Base-by-base conservation (phyloP, 306 rosid genomes). In the Phaseolus lunatus region DNA sequence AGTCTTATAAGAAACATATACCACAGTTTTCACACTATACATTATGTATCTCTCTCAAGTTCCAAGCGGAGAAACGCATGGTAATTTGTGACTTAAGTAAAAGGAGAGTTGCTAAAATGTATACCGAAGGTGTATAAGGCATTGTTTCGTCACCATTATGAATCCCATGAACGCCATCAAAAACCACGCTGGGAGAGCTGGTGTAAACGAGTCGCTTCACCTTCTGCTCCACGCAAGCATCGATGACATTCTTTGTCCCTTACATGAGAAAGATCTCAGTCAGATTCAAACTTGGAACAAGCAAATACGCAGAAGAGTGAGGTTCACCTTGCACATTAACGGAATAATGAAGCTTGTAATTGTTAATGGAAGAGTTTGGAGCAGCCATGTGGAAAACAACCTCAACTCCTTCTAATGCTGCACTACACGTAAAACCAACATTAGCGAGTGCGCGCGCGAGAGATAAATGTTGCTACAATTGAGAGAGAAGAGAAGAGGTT, bases 301-400 rank as follows among this genome's bases (percentile, higher is more conserved):
- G 8, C 11, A 61, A 50, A 44, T 0, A 8, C 1, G 20, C 67
- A 58, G 9, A 65, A n/a, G 2, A 57, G 13, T 12, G 18, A 9
- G 8, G 73, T 4, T 67, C 77, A 92, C 98, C 97, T 89, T 89
- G 91, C 4, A 96, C 99, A 73, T 91, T 96, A 24, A 96, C 99
- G 1, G 98, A 89, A 77, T 80, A 81, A 82, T 96, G 99, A 31
- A 96, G 91, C 89, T 91, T 86, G 85, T 80, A 80, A 43, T 80
- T 85, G 82, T 96, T 96, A 66, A 96, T 89, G 27, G 98, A 92
- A 6, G 99, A 92, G 56, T 92, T 87, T 0, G 99, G 99, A 58
- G 99, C 99, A 70, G 99, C 99, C 99, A 92, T 91, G 72, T 96
- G 99, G 75, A 92, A 96, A 72, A 92, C 99, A 65, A 76, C 94